Base-by-base conservation (phyloP, 2,329 filamentous ascomycete species). In the Aspergillus ochraceus region DNA sequence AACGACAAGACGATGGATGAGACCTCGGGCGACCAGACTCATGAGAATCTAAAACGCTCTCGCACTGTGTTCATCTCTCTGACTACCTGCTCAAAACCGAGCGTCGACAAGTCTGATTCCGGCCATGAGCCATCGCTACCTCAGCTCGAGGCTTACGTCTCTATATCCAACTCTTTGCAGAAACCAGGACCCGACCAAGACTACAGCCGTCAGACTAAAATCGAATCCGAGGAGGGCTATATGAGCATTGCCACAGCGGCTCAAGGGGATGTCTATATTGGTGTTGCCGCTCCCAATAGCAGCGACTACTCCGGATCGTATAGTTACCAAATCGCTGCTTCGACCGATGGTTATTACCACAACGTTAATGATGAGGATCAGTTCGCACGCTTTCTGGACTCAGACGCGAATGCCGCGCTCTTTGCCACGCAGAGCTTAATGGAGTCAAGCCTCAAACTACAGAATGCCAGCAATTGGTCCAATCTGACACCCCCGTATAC, bases 21-120 rank as follows among this genome's bases (percentile, higher is more conserved):
- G 47, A 71, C 73, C 9, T 60, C 72, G 19, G 75, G 74, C 26
- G 66, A 81, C 57, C 66, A 66, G 20, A 64, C 68, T 58, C 52
- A 68, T 45, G 65, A 57, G 20, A 45, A 69, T 47, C 55, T 67
- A 30, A 69, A 71, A 24, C 71, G 76, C 24, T 74, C 75, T 17
- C 80, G 76, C 47, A 85, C 77, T 1, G 80, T 98, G 3, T 97
- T 90, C 74, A 83, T 99, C 56, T 92, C 92, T 2, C 87, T 92
- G 49, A 98, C 92, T 66, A 93, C 91, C 1, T 99, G 95, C 75
- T 76, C 86, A 26, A 92, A 96, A 68, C 95, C 94, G 12, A 72
- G 76, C 20, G 80, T 82, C 46, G 84, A 84, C 46, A 78, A 77
- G 2, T 76, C 79, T 11, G 77, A 79, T 24, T 30, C 56, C 4